Evolutionary conservation across 768 basidiomycete species (phyloP).

Genomic region (Atractiella rhizophila): DNA sequence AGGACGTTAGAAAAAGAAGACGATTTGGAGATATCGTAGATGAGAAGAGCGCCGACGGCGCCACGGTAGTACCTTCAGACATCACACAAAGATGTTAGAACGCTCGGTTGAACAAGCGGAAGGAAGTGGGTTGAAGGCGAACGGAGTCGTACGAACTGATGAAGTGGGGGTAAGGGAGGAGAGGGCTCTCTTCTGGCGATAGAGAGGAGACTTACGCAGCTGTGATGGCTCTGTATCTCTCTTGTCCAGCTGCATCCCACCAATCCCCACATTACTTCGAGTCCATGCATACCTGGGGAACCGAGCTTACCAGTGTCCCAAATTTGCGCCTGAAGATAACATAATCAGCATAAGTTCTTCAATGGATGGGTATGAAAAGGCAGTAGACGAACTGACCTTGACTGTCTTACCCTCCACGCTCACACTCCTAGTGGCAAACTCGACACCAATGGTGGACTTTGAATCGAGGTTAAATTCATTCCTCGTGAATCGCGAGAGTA

Average conservation of each 20-base stretch:
- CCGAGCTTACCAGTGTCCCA: constrained; percentile 76
- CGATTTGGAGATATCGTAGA: constrained; percentile 78
- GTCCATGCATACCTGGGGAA: too few relatives aligned
- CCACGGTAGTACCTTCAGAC: constrained; percentile 72
- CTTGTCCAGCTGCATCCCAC: constrained; percentile 83
- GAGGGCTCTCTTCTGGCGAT: background rate
- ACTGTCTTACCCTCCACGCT: constrained; percentile 89
- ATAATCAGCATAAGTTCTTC: too few relatives aligned
- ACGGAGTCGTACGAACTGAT: background rate
- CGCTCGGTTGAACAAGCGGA: background rate
- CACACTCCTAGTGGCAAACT: constrained; percentile 88
- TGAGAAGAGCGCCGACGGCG: constrained; percentile 70
- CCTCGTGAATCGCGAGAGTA: constrained; percentile 97
- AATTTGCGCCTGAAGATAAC: too few relatives aligned
- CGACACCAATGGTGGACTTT: constrained; percentile 97
- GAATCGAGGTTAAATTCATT: constrained; percentile 98
- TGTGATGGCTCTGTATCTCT: constrained; percentile 90
- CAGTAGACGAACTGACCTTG: too few relatives aligned
- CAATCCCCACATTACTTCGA: too few relatives aligned
- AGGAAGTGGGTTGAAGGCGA: background rate
- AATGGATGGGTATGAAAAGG: too few relatives aligned
- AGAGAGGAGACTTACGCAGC: constrained; percentile 34
- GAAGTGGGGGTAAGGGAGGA: background rate
- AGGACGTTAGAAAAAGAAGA: constrained; percentile 79
- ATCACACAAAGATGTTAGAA: background rate